Percentiles rank a stretch among this genome's conserved stretches.
Evolutionary conservation across 208 protist species (phyloP).

Genomic region (Trypanosoma lewisi): DNA sequence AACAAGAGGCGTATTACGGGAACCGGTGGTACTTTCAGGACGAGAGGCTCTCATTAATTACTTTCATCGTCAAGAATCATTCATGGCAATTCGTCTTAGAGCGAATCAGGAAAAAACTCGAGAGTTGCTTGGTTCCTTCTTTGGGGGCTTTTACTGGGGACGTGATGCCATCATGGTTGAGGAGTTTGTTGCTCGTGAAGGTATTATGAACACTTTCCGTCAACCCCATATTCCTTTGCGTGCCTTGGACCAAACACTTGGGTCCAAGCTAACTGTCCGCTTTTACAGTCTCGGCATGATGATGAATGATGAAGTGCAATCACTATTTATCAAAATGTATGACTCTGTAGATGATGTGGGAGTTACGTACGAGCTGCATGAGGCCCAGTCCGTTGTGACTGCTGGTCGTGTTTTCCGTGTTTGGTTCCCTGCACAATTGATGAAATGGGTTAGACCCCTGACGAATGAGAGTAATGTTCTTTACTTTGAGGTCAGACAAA

Average conservation of each 20-base stretch:
- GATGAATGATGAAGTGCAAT: conserved; percentile 7
- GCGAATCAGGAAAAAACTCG: conserved; percentile 14
- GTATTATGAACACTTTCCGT: conserved; percentile 1
- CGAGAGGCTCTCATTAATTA: conserved; percentile 30
- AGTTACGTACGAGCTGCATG: conserved; percentile 16
- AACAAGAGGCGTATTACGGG: background rate
- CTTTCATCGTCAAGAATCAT: conserved; percentile 25
- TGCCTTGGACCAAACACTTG: background rate
- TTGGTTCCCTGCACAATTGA: conserved; percentile 10
- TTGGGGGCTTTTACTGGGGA: conserved; percentile 39
- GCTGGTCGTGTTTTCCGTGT: conserved; percentile 29
- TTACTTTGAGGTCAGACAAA: conserved; percentile 28
- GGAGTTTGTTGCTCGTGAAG: conserved; percentile 32
- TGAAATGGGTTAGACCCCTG: conserved; percentile 14
- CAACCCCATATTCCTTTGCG: background rate
- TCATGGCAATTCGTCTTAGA: background rate
- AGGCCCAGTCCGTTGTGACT: conserved; percentile 22
- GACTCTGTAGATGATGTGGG: conserved; percentile 22
- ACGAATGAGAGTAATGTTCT: conserved; percentile 15
- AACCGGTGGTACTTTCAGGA: conserved; percentile 10
- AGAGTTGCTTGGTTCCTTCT: conserved; percentile 20
- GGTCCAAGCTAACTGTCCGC: conserved; percentile 3
- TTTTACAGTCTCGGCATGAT: conserved; percentile 26
- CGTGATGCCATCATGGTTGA: conserved; percentile 34
- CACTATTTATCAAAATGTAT: conserved; percentile 17